phyloP scores from a whole-genome alignment of 176 grass and related monocot genomes.

The Elymus sibiricus region DNA sequence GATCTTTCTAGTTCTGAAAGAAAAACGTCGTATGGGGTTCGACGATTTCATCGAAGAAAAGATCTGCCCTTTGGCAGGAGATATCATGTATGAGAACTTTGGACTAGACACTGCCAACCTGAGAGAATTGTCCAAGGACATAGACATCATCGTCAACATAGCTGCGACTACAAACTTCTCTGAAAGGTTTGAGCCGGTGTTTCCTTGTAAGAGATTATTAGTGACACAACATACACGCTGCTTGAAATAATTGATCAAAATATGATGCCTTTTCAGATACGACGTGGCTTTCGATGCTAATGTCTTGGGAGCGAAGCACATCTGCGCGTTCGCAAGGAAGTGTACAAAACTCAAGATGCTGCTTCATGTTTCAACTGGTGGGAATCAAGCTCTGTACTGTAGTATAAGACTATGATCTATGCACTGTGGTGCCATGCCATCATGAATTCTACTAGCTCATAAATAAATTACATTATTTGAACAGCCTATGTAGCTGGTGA shows the following conservation, averaged over 20 bases:
- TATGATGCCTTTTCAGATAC: constrained; percentile 28
- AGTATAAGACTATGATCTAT: not conserved
- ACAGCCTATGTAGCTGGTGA: constrained; percentile 56
- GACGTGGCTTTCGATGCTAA: constrained; percentile 50
- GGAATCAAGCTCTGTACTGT: no score
- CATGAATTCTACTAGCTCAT: not conserved
- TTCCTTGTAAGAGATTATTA: not conserved
- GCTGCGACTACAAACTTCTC: not conserved
- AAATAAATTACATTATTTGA: not conserved
- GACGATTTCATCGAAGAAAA: not conserved
- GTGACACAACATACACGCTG: not conserved
- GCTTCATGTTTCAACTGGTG: constrained; percentile 69
- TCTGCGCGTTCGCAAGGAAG: constrained; percentile 38
- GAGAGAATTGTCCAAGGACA: not conserved
- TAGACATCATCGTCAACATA: not conserved
- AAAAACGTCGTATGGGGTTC: not conserved
- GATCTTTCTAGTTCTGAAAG: not conserved
- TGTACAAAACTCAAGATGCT: constrained; percentile 52
- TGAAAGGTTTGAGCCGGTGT: not conserved
- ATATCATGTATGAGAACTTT: not conserved
- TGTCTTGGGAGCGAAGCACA: constrained; percentile 39
- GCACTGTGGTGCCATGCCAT: not conserved
- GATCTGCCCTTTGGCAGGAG: not conserved
- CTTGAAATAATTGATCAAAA: not conserved
- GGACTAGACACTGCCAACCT: not conserved